These are phyloP conservation scores for Rhodotorula sp. DNA, from an alignment of 1,284 basidiomycete species.

Conservation along the genomic window DNA sequence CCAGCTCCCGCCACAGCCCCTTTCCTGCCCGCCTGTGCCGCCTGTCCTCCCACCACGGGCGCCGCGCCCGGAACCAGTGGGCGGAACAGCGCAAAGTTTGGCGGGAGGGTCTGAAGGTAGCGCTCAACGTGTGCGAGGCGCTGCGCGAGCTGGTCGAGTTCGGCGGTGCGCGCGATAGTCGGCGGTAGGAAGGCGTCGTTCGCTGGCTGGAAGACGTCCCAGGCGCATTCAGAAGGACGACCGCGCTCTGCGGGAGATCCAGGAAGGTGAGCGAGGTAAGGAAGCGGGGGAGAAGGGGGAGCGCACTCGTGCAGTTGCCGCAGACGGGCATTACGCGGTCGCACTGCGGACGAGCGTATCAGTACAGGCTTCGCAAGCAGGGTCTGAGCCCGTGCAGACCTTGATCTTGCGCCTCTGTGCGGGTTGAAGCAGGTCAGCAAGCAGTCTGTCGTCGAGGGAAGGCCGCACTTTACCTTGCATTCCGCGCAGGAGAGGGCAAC, in stretches of 20 bases:
- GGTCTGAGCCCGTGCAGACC: not conserved
- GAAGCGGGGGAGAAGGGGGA: not conserved
- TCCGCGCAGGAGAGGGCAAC: conserved; percentile 42
- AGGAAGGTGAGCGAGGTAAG: not conserved
- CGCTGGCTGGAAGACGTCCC: conserved; percentile 38
- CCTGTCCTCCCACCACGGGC: too few relatives aligned
- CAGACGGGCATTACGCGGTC: conserved; percentile 41
- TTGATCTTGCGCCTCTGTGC: conserved; percentile 36
- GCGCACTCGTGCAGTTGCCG: conserved; percentile 34
- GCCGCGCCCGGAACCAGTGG: conserved; percentile 6
- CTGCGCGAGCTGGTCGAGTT: conserved; percentile 26
- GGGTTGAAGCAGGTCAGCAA: not conserved
- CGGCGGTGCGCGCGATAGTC: conserved; percentile 34
- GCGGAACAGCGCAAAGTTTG: conserved; percentile 38
- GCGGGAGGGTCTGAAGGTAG: conserved; percentile 37
- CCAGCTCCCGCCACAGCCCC: not conserved
- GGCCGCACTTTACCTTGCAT: conserved; percentile 26
- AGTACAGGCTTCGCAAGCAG: not conserved
- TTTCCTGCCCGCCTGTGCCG: not conserved
- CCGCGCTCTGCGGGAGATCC: conserved; percentile 18
- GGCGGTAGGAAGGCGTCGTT: conserved; percentile 36
- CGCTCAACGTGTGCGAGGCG: conserved; percentile 39
- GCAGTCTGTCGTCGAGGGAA: not conserved
- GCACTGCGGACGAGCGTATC: conserved; percentile 11
- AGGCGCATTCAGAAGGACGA: conserved; percentile 30